A percentile compares a stretch with the other conserved stretches of the same genome.
Conservation (phyloP, 345 rosid genomes). For the Carallia brachiata region DNA sequence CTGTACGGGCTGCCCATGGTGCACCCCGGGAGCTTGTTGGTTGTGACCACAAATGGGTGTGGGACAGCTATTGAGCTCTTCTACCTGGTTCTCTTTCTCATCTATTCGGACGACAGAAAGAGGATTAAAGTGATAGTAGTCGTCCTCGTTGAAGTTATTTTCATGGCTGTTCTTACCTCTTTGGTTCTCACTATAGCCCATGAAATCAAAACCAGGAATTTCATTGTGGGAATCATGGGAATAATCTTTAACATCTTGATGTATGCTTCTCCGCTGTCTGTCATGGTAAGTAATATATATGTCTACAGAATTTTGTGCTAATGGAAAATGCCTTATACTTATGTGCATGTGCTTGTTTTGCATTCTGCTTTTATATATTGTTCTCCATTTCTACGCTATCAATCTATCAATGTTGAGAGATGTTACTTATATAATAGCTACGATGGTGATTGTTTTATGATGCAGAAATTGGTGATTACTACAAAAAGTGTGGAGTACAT, state of each 20-base stretch:
- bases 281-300: constrained; percentile 61
- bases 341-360: too few relatives aligned
- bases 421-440: too few relatives aligned
- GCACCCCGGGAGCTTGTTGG: constrained; percentile 63
- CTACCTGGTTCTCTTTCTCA: constrained; percentile 45
- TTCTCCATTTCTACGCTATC: too few relatives aligned
- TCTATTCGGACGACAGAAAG: constrained; percentile 38
- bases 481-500: constrained; percentile 89
- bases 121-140: constrained; percentile 35
- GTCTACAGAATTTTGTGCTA: neutral
- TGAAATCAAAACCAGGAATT: constrained; percentile 40
- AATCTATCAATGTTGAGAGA: too few relatives aligned
- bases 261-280: constrained; percentile 81
- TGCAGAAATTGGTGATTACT: constrained; percentile 73
- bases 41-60: constrained; percentile 65
- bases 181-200: constrained; percentile 51
- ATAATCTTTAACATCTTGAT: constrained; percentile 64
- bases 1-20: constrained; percentile 80
- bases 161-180: constrained; percentile 31
- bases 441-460: neutral
- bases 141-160: constrained; percentile 36
- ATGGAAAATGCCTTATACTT: too few relatives aligned
- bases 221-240: constrained; percentile 60
- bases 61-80: constrained; percentile 59
- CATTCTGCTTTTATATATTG: too few relatives aligned